Evolutionary conservation across 1,284 basidiomycete genomes (phyloP), one percentile per base, ranked within the genome.

Genomic region (Marasmius sp.): DNA sequence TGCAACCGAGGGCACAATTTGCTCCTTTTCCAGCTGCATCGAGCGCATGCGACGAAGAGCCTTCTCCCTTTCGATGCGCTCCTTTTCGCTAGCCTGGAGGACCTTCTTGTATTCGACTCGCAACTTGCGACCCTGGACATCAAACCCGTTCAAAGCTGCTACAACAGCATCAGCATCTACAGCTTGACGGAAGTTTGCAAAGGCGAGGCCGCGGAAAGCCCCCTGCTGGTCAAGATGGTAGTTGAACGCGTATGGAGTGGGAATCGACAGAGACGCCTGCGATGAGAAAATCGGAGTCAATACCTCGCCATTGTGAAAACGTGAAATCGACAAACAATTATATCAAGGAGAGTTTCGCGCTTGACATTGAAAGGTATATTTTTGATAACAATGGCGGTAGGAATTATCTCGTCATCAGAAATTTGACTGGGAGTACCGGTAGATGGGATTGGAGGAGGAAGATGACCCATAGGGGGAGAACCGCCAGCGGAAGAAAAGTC

Each of bases 31-130:
- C 39, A 97, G 78, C 72, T 97, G 94, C 88, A 97, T 95, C 60
- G 93, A 95, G 68, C 95, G 89, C 96, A 99, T 98, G 61, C 97
- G 86, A 70, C 97, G 93, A 69, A 99, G 90, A 2, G 97, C 97
- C 81, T 99, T 99, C 81, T 99, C 97, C 65, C 97, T 85, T 76
- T 99, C 97, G 72, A 99, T 99, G 61, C 95, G 87, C 74, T 99
- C 97, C 80, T 99, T 99, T 77, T 99, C 97, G 52, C 97, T 97
- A 1, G 95, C 95, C 75, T 98, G 97, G 18, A 99, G 81, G 9
- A 98, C 97, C 78, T 98, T 98, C 81, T 99, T 99, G 83, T 98
- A 99, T 78, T 99, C 97, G 62, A 98, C 97, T 39, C 97, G 91
- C 51, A 99, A 84, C 78, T 98, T 99, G 69, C 97, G 92, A n/a